Evolutionary conservation across 1,284 basidiomycete species (phyloP).

Genomic region (Leucoagaricus sp.): DNA sequence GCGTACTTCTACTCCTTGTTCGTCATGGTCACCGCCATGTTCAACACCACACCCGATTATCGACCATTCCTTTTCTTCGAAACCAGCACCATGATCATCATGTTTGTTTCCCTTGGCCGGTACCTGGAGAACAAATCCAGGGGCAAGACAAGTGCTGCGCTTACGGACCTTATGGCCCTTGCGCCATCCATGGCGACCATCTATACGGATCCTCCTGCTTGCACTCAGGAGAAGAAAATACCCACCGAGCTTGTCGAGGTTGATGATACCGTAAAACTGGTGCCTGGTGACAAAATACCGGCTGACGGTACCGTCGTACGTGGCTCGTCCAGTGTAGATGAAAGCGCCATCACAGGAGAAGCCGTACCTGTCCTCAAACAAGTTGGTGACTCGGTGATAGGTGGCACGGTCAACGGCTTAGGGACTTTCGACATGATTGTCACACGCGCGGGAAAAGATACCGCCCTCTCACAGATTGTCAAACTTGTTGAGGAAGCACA

Average conservation of each 20-base stretch:
- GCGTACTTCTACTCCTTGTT: conserved; percentile 90
- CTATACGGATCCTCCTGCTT: conserved; percentile 80
- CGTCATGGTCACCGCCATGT: conserved; percentile 68
- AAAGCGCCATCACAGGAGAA: conserved; percentile 97
- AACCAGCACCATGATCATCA: conserved; percentile 98
- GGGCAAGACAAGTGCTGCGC: conserved; percentile 93
- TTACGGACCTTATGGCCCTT: conserved; percentile 95
- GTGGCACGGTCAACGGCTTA: conserved; percentile 95
- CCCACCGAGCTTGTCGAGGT: conserved; percentile 95
- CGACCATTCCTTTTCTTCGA: conserved; percentile 96
- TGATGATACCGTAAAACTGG: conserved; percentile 91
- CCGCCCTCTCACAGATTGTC: conserved; percentile 95
- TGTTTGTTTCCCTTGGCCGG: conserved; percentile 94
- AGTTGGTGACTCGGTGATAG: conserved; percentile 84
- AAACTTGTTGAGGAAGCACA: conserved; percentile 97
- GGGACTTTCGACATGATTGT: conserved; percentile 97
- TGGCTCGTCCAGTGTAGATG: conserved; percentile 90
- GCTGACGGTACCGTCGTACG: conserved; percentile 91
- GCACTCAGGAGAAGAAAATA: conserved; percentile 86
- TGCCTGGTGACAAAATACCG: conserved; percentile 96
- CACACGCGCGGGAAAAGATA: conserved; percentile 94
- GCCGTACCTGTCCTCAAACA: conserved; percentile 89
- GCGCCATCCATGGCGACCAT: conserved; percentile 95
- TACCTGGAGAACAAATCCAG: conserved; percentile 97
- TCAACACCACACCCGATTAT: conserved; percentile 64